Conservation (phyloP, 169 alveolate genomes). For the Theileria annulata region DNA sequence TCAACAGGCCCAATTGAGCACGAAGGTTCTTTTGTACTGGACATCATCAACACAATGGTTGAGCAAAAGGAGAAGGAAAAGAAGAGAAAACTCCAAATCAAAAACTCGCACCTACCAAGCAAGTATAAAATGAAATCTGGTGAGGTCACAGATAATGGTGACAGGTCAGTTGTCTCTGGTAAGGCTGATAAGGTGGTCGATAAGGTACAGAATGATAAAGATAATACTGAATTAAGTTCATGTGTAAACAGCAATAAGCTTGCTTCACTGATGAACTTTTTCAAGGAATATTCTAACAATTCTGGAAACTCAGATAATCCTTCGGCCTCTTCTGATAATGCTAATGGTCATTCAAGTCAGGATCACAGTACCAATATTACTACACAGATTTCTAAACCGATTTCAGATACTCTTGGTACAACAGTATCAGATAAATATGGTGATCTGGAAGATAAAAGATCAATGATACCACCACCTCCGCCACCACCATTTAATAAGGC, state of each 20-base stretch:
- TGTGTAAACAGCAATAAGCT: slow-evolving; percentile 1
- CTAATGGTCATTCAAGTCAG: not conserved
- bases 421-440: not conserved
- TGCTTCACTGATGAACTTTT: slow-evolving; percentile 53
- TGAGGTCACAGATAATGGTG: not conserved
- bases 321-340: not conserved
- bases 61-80: slow-evolving; percentile 66
- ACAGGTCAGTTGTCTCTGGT: not conserved
- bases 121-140: slow-evolving; percentile 23
- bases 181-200: not conserved
- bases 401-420: not conserved
- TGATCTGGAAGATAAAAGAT: not conserved
- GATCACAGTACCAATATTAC: not conserved
- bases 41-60: slow-evolving; percentile 65
- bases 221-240: not conserved
- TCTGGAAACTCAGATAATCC: not conserved
- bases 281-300: slow-evolving; percentile 20
- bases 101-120: slow-evolving; percentile 48
- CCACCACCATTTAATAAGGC: not conserved
- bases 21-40: slow-evolving; percentile 62
- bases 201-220: not conserved
- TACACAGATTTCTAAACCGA: not conserved
- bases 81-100: slow-evolving; percentile 51
- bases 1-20: not conserved
- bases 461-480: not conserved